Evolutionary conservation across 2,329 filamentous ascomycete species (phyloP), one percentile per base, ranked within the genome.

Genomic region (Fusarium sp.): DNA sequence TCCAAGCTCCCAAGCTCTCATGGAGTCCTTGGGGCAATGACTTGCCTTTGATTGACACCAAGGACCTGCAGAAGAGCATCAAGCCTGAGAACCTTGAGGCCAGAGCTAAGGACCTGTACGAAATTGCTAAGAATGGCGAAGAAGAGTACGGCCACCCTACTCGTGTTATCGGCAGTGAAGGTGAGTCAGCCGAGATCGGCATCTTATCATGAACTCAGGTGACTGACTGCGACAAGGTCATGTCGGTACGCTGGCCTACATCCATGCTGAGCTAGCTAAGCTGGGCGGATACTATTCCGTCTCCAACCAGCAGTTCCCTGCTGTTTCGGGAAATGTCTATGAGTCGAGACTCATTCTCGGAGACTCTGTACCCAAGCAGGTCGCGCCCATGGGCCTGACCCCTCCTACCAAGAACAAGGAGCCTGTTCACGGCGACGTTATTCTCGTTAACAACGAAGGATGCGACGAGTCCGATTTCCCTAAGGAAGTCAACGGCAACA

Each of bases 71-170:
- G 76, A 79, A 77, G 17, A 80, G 79, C 60, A 89, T 93, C 77
- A 81, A 79, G 19, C 76, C 78, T 39, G 78, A 85, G 19, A 86
- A 84, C 23, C 84, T 93, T 8, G 77, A 89, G 40, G 76, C 80
- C 7, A 86, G 89, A 20, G 87, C 90, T 6, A 80, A 89, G 70
- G 76, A 86, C 39, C 83, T 93, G 10, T 91, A 85, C 70, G 79
- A 85, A 50, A 85, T 91, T 55, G 89, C 90, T 1, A 81, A 89
- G 75, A 79, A 83, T 51, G 83, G 84, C 12, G 79, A 85, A 62
- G 80, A 83, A 3, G 87, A 91, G 65, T 91, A 88, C 73, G 85
- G 86, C 62, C 89, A 89, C 70, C 90, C 90, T 2, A 92, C 90
- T 2, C 84, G 90, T 52, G 89, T 92, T 21, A 91, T 92, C 67